Evolutionary conservation across 2,329 filamentous ascomycete genomes (phyloP), one percentile per base, ranked within the genome.

Genomic region (Talaromyces sp.): DNA sequence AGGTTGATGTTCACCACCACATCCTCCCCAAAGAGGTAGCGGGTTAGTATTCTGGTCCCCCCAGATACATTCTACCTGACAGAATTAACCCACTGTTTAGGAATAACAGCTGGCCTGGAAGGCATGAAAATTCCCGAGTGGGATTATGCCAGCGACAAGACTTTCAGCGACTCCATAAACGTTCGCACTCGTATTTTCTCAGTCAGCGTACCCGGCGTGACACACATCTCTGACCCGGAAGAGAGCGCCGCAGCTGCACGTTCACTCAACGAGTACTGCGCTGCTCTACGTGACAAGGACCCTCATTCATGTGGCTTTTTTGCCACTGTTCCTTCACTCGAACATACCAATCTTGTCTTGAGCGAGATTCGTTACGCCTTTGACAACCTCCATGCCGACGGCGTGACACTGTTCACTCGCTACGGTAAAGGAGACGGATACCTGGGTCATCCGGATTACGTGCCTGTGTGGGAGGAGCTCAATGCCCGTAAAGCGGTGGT

Each of bases 361-460:
- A 61, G 2, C 5, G 79, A 81, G 63, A 74, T 81, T 17, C 24
- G 38, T 0, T 75, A 75, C 66, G 74, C 69, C 14, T 69, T 77
- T 29, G 75, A 78, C 64, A 69, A 50, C 0, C 72, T 82, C 0
- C 57, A 75, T 4, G 77, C 80, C 0, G 80, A 83, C 63, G 80
- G 80, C 0, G 70, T 83, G 0, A 75, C 68, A 0, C 64, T 83
- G 0, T 79, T 76, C 61, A 81, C 78, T 0, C 70, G 78, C 9
- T 82, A 83, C 62, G 54, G 54, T 2, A 12, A 24, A 5, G 77
- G 64, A 9, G 70, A 78, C 54, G 61, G 70, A 14, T 83, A 83
- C 61, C 74, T 83, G 0, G 80, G 81, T 17, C 70, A 81, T 62
- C 62, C 70, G 0, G 68, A 68, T n/a, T 72, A 80, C 58, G 57